A percentile compares a stretch with the other conserved stretches of the same genome.
These are phyloP conservation scores for Heterobasidion irregulare DNA, from an alignment of 1,284 basidiomycete species.

Conservation along the genomic window DNA sequence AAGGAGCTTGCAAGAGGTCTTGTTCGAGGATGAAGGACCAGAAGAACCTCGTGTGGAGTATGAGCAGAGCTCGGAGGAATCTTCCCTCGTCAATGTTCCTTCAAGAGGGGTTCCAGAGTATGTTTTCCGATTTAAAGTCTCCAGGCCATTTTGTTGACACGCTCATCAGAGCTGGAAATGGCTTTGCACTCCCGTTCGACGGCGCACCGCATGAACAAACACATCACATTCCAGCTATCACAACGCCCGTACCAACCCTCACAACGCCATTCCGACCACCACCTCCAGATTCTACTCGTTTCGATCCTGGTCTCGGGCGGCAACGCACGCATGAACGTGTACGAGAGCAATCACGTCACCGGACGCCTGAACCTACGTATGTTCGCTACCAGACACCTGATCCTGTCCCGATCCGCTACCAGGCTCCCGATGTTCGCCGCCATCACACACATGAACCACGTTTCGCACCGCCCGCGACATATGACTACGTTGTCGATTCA, in stretches of 20 bases:
- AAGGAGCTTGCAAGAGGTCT: constrained; percentile 9
- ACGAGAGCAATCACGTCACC: constrained; percentile 6
- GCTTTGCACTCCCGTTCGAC: constrained; percentile 2
- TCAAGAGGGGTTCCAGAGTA: neutral
- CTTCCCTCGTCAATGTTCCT: neutral
- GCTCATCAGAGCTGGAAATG: neutral
- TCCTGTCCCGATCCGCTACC: constrained; percentile 3
- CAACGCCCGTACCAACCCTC: constrained; percentile 7
- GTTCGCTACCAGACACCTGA: neutral
- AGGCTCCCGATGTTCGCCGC: neutral
- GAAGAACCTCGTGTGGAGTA: neutral
- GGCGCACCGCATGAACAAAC: constrained; percentile 6
- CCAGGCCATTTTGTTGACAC: neutral
- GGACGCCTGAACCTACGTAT: neutral
- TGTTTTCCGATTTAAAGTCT: neutral
- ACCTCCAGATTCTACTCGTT: constrained; percentile 10
- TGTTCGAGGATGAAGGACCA: constrained; percentile 1
- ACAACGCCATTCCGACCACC: constrained; percentile 8
- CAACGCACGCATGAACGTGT: constrained; percentile 1
- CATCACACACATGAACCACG: constrained; percentile 1
- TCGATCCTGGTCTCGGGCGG: constrained; percentile 8
- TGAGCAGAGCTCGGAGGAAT: neutral
- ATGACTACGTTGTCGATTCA: neutral
- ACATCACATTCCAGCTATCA: constrained; percentile 5
- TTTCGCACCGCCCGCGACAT: neutral